These are phyloP conservation scores for Kazachstania sp. DNA, from an alignment of 1,139 yeast species.

Conservation along the genomic window DNA sequence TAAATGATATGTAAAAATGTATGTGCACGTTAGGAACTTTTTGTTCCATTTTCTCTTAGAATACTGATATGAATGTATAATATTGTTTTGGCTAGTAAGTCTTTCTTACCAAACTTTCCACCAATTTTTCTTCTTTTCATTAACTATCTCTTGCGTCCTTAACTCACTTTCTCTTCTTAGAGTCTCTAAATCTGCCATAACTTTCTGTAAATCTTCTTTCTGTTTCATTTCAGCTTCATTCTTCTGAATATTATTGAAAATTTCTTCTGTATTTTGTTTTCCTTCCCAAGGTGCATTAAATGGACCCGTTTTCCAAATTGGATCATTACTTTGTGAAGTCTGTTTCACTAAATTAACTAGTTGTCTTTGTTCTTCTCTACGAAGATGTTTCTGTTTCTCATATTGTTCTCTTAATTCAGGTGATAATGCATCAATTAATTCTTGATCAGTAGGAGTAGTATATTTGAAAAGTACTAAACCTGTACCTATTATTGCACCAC, in stretches of 20 bases:
- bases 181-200: conserved; percentile 36
- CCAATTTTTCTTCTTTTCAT: conserved; percentile 24
- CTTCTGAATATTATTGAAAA: conserved; percentile 35
- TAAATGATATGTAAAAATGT: too few species aligned
- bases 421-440: conserved; percentile 61
- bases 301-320: conserved; percentile 73
- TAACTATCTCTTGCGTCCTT: conserved; percentile 33
- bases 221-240: conserved; percentile 41
- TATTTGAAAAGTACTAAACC: conserved; percentile 62
- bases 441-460: conserved; percentile 78
- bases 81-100: background rate
- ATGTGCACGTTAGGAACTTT: too few species aligned
- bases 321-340: conserved; percentile 60
- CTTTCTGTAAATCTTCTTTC: conserved; percentile 39
- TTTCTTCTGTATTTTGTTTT: conserved; percentile 27
- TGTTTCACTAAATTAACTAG: conserved; percentile 55
- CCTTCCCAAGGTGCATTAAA: conserved; percentile 57
- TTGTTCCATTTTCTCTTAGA: too few species aligned
- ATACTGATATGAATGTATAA: background rate
- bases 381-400: conserved; percentile 53
- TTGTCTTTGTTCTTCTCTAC: conserved; percentile 59
- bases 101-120: conserved; percentile 8
- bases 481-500: conserved; percentile 53
- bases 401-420: conserved; percentile 78
- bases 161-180: conserved; percentile 29